Evolutionary conservation across 192 early-diverging fungal genomes (phyloP), one percentile per base, ranked within the genome.

Genomic region (Coemansia erecta): DNA sequence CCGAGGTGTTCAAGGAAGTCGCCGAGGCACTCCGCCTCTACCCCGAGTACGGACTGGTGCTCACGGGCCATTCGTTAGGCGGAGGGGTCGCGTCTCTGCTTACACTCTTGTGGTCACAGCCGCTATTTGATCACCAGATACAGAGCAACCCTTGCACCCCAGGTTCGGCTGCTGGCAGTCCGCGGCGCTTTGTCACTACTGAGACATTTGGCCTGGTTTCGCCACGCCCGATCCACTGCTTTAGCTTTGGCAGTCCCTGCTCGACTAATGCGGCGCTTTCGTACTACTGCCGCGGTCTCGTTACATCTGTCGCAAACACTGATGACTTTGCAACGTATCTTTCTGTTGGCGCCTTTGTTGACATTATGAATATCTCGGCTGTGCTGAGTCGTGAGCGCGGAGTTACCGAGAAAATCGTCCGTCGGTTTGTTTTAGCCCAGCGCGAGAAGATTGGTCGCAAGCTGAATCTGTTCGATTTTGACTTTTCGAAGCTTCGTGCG

Each of bases 41-140:
- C 56, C 89, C 89, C 8, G 85, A 86, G 41, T 97, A 97, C 63
- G 85, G 86, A 2, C 67, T 97, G 47, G 84, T 94, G 3, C 61
- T 97, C 12, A 92, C 89, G 10, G 94, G 94, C 11, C 94, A 97
- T 70, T 91, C 88, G 12, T 66, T 97, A 18, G 94, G 94, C 44
- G 93, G 87, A 24, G 93, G 93, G 2, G 89, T 97, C 4, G 93
- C 92, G 0, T 80, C 89, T 0, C 62, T 93, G 17, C 68, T 97
- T 5, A 80, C 88, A 6, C 76, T 94, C 10, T 60, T 92, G 8
- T 97, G 93, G 94, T 68, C 68, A 55, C 49, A 26, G 56, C 80
- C 53, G 58, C 55, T 70, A 53, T 77, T 81, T 21, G 66, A 58
- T 12, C 47, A 67, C 23, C 18, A 26, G 39, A 10, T n/a, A 14